These are phyloP conservation scores for Beta lomatogona DNA, from an alignment of 179 eudicot genomes.

Conservation along the genomic window DNA sequence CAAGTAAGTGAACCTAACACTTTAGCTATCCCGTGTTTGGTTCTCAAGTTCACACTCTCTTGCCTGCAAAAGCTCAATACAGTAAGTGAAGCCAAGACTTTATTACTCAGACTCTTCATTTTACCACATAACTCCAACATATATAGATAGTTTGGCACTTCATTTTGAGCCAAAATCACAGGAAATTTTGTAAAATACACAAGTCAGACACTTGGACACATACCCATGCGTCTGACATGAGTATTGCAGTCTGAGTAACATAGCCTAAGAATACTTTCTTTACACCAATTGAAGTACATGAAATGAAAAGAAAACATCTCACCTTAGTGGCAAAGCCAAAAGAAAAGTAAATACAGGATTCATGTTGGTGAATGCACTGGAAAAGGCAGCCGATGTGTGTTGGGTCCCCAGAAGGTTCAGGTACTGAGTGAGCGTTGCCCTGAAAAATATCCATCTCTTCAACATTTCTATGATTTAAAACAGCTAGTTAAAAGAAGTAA, in stretches of 20 bases:
- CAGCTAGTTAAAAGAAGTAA: neutral
- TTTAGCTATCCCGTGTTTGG: slow-evolving; percentile 65
- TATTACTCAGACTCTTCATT: too few species aligned
- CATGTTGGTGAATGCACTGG: slow-evolving; percentile 69
- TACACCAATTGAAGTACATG: too few species aligned
- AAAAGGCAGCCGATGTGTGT: slow-evolving; percentile 65
- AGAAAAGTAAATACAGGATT: slow-evolving; percentile 73
- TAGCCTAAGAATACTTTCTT: too few species aligned
- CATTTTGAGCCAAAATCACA: too few species aligned
- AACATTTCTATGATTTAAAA: neutral
- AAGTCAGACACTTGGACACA: too few species aligned
- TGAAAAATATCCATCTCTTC: slow-evolving; percentile 32
- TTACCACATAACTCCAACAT: too few species aligned
- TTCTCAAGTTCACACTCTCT: slow-evolving; percentile 59
- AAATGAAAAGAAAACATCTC: neutral
- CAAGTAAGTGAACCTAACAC: slow-evolving; percentile 58
- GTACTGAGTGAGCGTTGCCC: slow-evolving; percentile 72
- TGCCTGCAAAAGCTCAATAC: slow-evolving; percentile 45
- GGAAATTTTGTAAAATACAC: too few species aligned
- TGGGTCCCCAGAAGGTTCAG: slow-evolving; percentile 62
- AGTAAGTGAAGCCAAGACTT: neutral
- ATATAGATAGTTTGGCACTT: too few species aligned
- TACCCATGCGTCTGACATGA: too few species aligned
- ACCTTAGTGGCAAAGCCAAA: slow-evolving; percentile 71
- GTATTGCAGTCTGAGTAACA: too few species aligned